These are phyloP conservation scores for Mycena galericulata DNA, from an alignment of 768 basidiomycete species.

Conservation along the genomic window DNA sequence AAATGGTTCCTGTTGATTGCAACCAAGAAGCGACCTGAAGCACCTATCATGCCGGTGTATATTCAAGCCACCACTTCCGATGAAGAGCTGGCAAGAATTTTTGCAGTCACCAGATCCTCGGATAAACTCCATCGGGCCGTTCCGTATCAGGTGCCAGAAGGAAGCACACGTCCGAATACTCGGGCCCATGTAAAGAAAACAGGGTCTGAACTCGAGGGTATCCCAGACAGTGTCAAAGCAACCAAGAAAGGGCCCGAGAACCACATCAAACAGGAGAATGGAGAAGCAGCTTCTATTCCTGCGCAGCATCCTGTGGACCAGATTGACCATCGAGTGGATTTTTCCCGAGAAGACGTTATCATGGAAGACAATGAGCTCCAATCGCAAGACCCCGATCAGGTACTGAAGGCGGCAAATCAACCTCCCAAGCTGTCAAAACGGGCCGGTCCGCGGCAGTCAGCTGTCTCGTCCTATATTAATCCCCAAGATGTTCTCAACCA, in stretches of 20 bases:
- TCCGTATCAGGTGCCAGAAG: background rate
- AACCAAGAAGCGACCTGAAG: background rate
- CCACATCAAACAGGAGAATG: background rate
- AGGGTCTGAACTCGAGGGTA: background rate
- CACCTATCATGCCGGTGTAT: background rate
- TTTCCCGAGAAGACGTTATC: slow-evolving; percentile 1
- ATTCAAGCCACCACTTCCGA: slow-evolving; percentile 2
- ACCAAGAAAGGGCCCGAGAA: background rate
- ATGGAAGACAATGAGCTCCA: slow-evolving; percentile 16
- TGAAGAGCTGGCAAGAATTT: slow-evolving; percentile 3
- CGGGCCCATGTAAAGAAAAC: slow-evolving; percentile 4
- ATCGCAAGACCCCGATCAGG: background rate
- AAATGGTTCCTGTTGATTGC: background rate
- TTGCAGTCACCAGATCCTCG: slow-evolving; percentile 6
- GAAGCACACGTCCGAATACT: background rate
- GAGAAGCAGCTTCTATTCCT: too few relatives aligned
- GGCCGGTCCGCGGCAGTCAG: slow-evolving; percentile 3
- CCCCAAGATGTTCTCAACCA: slow-evolving; percentile 2
- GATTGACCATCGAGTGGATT: slow-evolving; percentile 1
- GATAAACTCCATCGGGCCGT: background rate
- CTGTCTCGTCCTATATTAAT: slow-evolving; percentile 1
- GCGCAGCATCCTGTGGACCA: background rate
- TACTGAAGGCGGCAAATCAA: background rate
- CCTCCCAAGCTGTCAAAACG: background rate
- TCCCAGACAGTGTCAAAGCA: background rate